A percentile compares a stretch with the other conserved stretches of the same genome.
phyloP scores from a whole-genome alignment of 345 rosid genomes.

The Anastatica hierochuntica region DNA sequence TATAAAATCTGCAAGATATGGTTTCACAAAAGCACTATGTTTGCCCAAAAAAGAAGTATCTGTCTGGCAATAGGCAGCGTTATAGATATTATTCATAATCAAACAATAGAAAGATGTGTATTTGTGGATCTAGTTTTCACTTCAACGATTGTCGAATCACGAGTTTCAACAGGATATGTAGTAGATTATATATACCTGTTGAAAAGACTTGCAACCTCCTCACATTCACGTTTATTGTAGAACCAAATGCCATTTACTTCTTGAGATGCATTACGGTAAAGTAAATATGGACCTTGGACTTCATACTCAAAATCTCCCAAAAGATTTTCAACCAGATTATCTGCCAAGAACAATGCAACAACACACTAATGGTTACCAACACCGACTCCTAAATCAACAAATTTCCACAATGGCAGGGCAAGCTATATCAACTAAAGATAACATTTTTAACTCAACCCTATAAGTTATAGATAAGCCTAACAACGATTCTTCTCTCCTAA shows the following conservation, averaged over 20 bases:
- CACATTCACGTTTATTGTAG: constrained; percentile 84
- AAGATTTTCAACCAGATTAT: constrained; percentile 82
- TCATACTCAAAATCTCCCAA: constrained; percentile 95
- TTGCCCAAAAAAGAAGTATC: background rate
- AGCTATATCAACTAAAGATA: background rate
- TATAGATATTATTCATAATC: background rate
- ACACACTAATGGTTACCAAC: constrained; percentile 5
- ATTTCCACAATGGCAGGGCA: no score
- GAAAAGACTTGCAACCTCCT: constrained; percentile 85
- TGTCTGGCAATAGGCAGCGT: background rate
- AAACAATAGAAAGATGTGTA: background rate
- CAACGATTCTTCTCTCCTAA: no score
- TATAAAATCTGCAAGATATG: background rate
- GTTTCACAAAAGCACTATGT: background rate
- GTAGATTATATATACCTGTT: constrained; percentile 44
- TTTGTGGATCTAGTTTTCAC: background rate
- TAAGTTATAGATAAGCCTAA: background rate
- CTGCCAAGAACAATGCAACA: constrained; percentile 31
- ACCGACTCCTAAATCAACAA: background rate
- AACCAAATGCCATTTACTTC: constrained; percentile 99
- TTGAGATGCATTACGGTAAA: constrained; percentile 85
- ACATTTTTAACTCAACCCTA: no score
- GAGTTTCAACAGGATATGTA: no score
- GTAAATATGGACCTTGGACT: constrained; percentile 86
- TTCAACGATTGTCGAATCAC: background rate